Evolutionary conservation across 257 asterid genomes (phyloP).

Genomic region (Nicotiana obtusifolia): DNA sequence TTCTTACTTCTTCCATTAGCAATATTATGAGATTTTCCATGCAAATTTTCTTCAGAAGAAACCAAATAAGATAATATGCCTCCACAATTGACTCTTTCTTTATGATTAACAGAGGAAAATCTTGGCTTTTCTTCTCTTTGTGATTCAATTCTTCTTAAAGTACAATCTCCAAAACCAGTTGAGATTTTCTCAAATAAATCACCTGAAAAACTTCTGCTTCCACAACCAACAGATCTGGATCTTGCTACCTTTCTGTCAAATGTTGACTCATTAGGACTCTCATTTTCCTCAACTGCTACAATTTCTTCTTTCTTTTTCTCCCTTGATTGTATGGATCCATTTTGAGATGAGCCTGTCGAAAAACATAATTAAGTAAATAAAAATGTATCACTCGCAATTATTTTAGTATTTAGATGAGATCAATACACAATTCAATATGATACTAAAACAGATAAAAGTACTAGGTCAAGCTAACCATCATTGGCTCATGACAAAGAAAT

Average conservation of each 20-base stretch:
- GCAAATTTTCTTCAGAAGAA: conserved; percentile 51
- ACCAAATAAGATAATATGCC: conserved; percentile 68
- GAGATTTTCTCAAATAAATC: conserved; percentile 93
- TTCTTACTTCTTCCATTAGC: conserved; percentile 84
- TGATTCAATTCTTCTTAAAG: conserved; percentile 86
- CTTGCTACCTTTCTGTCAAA: conserved; percentile 80
- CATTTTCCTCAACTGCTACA: conserved; percentile 56
- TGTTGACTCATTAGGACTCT: conserved; percentile 49
- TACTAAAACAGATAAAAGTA: too few relatives aligned
- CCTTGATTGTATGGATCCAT: conserved; percentile 21
- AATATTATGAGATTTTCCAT: conserved; percentile 30
- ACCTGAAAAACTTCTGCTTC: conserved; percentile 95
- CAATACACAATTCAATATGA: too few relatives aligned
- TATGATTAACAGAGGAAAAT: conserved; percentile 28
- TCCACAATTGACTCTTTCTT: conserved; percentile 85
- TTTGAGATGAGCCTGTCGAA: conserved; percentile 13
- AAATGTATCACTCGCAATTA: too few relatives aligned
- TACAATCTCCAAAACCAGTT: conserved; percentile 94
- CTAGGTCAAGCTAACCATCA: too few relatives aligned
- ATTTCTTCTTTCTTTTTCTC: conserved; percentile 52
- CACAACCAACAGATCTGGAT: conserved; percentile 98
- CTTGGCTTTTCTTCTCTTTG: conserved; percentile 92
- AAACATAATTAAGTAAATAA: neutral
- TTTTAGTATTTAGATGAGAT: too few relatives aligned
- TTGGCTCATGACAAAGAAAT: too few relatives aligned